Evolutionary conservation across 1,284 basidiomycete genomes (phyloP).

Genomic region (Ceratorhiza oryzae-sativae): DNA sequence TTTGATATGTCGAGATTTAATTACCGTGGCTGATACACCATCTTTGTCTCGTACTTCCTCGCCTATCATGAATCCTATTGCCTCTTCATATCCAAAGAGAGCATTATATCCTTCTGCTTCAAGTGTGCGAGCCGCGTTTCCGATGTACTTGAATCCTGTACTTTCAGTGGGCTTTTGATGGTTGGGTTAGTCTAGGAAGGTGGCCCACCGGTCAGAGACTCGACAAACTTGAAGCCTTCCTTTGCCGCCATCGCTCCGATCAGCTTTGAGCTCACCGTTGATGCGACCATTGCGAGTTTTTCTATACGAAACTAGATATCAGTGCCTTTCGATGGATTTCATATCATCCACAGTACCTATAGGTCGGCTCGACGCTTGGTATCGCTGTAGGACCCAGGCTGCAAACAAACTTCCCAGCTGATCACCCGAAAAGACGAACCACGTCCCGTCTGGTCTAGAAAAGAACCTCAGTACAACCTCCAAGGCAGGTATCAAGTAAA

Average conservation of each 20-base stretch:
- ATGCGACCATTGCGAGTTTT: constrained; percentile 81
- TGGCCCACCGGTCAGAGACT: constrained; percentile 76
- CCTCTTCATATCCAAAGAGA: constrained; percentile 86
- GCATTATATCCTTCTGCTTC: constrained; percentile 72
- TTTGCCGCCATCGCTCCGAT: constrained; percentile 72
- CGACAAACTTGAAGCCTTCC: constrained; percentile 82
- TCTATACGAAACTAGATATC: too few species aligned
- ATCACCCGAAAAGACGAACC: constrained; percentile 82
- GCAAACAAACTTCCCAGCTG: constrained; percentile 82
- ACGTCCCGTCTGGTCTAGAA: constrained; percentile 61
- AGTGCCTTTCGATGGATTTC: not conserved
- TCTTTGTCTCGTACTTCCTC: constrained; percentile 81
- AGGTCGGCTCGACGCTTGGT: constrained; percentile 67
- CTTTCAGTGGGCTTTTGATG: not conserved
- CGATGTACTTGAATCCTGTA: constrained; percentile 83
- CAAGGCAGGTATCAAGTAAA: too few species aligned
- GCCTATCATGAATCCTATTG: constrained; percentile 87
- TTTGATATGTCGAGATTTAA: not conserved
- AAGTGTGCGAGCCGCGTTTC: constrained; percentile 75
- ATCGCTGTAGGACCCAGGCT: constrained; percentile 62
- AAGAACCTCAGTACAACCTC: too few species aligned
- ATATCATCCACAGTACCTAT: constrained; percentile 58
- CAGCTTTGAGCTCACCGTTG: constrained; percentile 89
- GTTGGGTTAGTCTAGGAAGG: not conserved
- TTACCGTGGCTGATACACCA: constrained; percentile 77